Base-by-base conservation (phyloP, 2,329 filamentous ascomycete species). In the Cucurbitaria berberidis region DNA sequence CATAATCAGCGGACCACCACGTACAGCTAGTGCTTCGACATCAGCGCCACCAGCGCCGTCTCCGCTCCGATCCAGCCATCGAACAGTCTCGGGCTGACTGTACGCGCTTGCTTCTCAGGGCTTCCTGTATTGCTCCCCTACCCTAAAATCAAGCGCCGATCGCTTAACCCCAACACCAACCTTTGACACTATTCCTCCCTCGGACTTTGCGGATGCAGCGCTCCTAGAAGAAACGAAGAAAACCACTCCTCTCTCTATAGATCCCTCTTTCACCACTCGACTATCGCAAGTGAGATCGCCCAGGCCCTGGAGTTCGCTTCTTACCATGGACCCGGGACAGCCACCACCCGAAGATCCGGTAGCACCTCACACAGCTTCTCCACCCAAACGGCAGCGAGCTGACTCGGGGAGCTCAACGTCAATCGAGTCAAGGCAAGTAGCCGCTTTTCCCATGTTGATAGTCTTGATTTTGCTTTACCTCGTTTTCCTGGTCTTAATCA, bases 281-380 rank as follows among this genome's bases (percentile, higher is more conserved):
- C 41, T 50, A 43, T 44, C 46, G 45, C 48, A 51, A 52, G 54
- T 38, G 60, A 60, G 60, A 22, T 46, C 29, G 51, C 40, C 53
- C 57, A 53, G 48, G 48, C 45, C 39, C 55, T 58, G 49, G 52
- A 54, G 57, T 57, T 56, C 56, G 50, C 60, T 59, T 63, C 70
- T 70, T 70, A 60, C 70, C 70, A 74, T 74, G 72, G 70, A 71
- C 45, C 60, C 65, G 69, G 66, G 56, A 59, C 68, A 64, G 71
- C 70, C 72, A 72, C 69, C 56, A 69, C 69, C 72, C 71, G 70
- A 68, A 57, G 62, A 63, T 57, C 57, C 57, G 70, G 71, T 63
- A 63, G 65, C 59, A 62, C 62, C 69, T 72, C 66, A 66, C 65
- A 73, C 67, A 63, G 62, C 60, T 62, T 60, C 64, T 64, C 64